Conservation (phyloP, 1,284 basidiomycete genomes). For the Pyrrhoderma noxium region DNA sequence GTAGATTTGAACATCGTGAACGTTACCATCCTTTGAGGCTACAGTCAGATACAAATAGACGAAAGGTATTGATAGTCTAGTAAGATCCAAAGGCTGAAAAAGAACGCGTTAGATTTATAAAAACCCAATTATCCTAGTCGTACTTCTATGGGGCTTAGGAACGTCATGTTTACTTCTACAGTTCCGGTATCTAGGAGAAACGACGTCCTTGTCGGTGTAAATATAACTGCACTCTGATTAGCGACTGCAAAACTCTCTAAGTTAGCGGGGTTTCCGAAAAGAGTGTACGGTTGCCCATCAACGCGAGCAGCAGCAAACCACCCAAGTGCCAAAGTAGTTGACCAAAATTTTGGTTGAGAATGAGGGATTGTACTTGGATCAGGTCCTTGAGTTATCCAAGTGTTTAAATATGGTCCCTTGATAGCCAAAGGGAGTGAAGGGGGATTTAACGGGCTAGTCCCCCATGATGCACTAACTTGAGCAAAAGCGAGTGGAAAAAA, state of each 20-base stretch:
- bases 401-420: no score
- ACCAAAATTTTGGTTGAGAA: no score
- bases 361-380: no score
- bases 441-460: no score
- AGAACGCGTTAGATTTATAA: background rate
- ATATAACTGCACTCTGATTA: slow-evolving; percentile 10
- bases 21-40: slow-evolving; percentile 20
- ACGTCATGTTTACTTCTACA: slow-evolving; percentile 33
- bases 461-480: no score
- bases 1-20: slow-evolving; percentile 22
- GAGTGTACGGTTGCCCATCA: slow-evolving; percentile 27
- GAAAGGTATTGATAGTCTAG: slow-evolving; percentile 30
- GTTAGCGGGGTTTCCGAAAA: slow-evolving; percentile 8
- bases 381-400: no score
- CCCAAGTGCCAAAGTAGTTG: no score
- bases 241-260: no score
- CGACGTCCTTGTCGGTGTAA: slow-evolving; percentile 32
- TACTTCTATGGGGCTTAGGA: slow-evolving; percentile 37
- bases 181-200: slow-evolving; percentile 32
- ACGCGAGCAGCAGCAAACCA: slow-evolving; percentile 36
- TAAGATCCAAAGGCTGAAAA: slow-evolving; percentile 20
- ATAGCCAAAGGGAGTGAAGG: no score
- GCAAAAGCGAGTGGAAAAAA: no score
- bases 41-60: slow-evolving; percentile 22
- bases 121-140: no score